A percentile compares a stretch with the other conserved stretches of the same genome.
Evolutionary conservation across 306 rosid species (phyloP).

Genomic region (Malus asiatica): DNA sequence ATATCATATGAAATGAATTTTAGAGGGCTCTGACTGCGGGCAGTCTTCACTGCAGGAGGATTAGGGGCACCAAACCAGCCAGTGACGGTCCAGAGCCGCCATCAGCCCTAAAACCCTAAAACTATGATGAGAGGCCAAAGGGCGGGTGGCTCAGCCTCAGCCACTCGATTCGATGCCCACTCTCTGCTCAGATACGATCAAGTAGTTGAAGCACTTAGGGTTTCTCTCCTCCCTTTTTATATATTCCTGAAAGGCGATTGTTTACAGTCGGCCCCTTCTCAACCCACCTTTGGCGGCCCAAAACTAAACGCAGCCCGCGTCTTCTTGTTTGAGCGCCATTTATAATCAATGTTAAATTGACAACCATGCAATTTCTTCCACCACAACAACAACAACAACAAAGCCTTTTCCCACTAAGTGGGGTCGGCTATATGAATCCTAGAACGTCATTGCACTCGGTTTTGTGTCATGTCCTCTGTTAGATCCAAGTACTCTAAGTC

Average conservation of each 20-base stretch:
- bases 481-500: no score
- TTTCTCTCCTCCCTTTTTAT: background rate
- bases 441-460: no score
- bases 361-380: background rate
- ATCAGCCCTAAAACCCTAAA: background rate
- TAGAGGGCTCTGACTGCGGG: conserved; percentile 39
- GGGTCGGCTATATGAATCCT: no score
- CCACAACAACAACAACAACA: no score
- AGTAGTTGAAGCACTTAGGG: conserved; percentile 6
- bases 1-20: no score
- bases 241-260: no score
- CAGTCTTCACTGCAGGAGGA: conserved; percentile 37
- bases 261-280: no score
- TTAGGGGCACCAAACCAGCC: background rate
- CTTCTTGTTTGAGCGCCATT: background rate
- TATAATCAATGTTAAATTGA: background rate
- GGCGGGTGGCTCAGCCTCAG: conserved; percentile 14
- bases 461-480: no score
- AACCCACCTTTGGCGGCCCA: background rate
- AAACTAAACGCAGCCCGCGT: background rate
- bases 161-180: background rate
- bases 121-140: background rate
- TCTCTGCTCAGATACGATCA: conserved; percentile 35
- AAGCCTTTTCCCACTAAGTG: no score
- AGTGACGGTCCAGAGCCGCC: conserved; percentile 16